Evolutionary conservation across 164 flowering plant species (phyloP), one percentile per base, ranked within the genome.

Genomic region (Aristolochia californica): DNA sequence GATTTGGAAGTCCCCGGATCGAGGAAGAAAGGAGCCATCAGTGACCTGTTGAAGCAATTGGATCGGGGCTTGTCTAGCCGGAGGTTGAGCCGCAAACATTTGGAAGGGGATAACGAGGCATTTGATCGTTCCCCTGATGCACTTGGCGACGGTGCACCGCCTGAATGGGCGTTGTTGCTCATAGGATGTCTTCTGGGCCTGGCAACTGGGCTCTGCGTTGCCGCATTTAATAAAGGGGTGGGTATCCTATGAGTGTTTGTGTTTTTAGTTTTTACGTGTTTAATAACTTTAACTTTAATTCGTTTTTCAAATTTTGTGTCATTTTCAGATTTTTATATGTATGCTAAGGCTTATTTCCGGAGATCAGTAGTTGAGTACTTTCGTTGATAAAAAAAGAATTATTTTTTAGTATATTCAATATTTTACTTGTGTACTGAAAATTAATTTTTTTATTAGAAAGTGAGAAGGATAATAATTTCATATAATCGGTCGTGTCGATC

Each of bases 171-270:
- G 13, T 71, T 94, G 76, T 79, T 94, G 20, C 84, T 94, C 9
- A 66, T 94, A 27, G 96, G 97, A 26, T 94, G 99, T 67, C 83
- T 94, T 50, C 83, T 94, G n/a, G 97, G 99, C 34, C 80, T 94
- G 61, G 93, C 97, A 27, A 85, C 97, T 26, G 99, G 99, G 20
- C 77, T 94, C 45, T 87, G 80, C 34, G 97, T 90, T 8, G 99
- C 93, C 5, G 88, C 83, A 26, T 94, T 94, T 66, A 94, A 85
- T 45, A 80, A 69, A 7, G 93, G 88, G 81, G 96, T 93, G 12
- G 38, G 83, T 56, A 27, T 45, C 52, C 20, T 47, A 22, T 17
- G 1, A 17, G 43, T 18, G 27, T 18, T 28, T 64, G 0, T 12
- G n/a, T 27, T 53, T 51, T 18, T 22, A 23, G 26, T 5, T 9